Conservation (phyloP, 805 yeast species). For the Ogataea neopini region DNA sequence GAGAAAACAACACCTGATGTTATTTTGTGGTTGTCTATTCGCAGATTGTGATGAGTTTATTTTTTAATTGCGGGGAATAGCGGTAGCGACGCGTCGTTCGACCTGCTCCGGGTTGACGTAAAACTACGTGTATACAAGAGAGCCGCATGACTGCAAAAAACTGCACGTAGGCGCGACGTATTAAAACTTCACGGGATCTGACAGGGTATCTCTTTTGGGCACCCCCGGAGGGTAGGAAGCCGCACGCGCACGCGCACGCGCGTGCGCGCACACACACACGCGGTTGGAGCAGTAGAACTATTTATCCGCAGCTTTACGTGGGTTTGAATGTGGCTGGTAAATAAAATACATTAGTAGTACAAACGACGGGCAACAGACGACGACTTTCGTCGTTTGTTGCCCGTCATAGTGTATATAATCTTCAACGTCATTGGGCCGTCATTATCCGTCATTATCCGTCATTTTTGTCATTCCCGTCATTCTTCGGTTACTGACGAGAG, state of each 20-base stretch:
- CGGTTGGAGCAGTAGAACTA: too few species aligned
- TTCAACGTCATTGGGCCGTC: too few species aligned
- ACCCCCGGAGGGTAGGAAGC: background rate
- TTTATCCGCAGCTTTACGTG: background rate
- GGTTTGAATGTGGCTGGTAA: background rate
- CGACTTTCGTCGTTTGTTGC: too few species aligned
- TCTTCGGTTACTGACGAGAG: too few species aligned
- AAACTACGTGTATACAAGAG: background rate
- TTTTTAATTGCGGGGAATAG: background rate
- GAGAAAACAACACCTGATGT: background rate
- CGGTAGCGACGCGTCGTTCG: conserved; percentile 1
- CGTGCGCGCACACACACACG: background rate
- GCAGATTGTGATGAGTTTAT: background rate
- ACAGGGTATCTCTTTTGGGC: conserved; percentile 2
- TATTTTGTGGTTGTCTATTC: background rate
- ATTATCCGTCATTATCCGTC: too few species aligned
- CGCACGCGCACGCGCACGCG: background rate
- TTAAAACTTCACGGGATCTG: background rate
- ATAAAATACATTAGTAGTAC: background rate
- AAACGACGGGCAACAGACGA: too few species aligned
- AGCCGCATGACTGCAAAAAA: conserved; percentile 5
- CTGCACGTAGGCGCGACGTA: conserved; percentile 2
- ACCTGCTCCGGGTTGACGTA: background rate
- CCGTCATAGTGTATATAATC: too few species aligned
- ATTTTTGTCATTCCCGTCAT: too few species aligned